Evolutionary conservation across 139 green algal species (phyloP).

Genomic region (Diplosphaera chodatii): DNA sequence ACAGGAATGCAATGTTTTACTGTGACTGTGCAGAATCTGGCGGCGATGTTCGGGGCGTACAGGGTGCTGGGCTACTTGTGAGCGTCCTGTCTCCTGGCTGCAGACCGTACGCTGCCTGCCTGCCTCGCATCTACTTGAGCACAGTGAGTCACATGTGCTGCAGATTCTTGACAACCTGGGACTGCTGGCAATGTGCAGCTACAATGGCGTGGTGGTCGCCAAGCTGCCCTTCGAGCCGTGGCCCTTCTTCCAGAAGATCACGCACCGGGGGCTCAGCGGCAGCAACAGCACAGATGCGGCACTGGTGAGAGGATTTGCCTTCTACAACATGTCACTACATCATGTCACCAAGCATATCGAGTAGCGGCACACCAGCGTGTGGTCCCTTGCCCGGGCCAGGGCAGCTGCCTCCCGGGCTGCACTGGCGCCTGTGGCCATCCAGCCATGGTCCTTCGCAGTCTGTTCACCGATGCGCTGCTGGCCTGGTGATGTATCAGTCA

Average conservation of each 20-base stretch:
- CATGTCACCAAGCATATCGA: too few species aligned
- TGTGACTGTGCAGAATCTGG: not conserved
- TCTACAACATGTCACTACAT: not conserved
- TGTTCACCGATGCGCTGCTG: too few species aligned
- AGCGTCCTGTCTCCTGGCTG: too few species aligned
- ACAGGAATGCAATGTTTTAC: too few species aligned
- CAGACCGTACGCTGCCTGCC: too few species aligned
- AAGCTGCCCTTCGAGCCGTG: conserved; percentile 19
- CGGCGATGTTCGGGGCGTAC: not conserved
- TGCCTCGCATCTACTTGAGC: too few species aligned
- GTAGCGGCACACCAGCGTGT: too few species aligned
- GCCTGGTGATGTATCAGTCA: too few species aligned
- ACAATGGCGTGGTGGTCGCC: conserved; percentile 4
- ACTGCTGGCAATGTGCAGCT: not conserved
- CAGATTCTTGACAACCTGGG: not conserved
- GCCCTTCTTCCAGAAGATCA: conserved; percentile 3
- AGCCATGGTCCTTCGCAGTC: too few species aligned
- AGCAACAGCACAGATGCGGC: conserved; percentile 6
- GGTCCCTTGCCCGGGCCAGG: too few species aligned
- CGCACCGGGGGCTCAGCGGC: conserved; percentile 4
- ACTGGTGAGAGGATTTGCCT: conserved; percentile 13
- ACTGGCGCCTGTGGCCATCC: not conserved
- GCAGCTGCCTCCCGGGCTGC: too few species aligned
- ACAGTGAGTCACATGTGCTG: too few species aligned
- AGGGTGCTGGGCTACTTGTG: not conserved